These are phyloP conservation scores for Helenozyma baotianmanensis DNA, from an alignment of 805 yeast species.

Conservation along the genomic window DNA sequence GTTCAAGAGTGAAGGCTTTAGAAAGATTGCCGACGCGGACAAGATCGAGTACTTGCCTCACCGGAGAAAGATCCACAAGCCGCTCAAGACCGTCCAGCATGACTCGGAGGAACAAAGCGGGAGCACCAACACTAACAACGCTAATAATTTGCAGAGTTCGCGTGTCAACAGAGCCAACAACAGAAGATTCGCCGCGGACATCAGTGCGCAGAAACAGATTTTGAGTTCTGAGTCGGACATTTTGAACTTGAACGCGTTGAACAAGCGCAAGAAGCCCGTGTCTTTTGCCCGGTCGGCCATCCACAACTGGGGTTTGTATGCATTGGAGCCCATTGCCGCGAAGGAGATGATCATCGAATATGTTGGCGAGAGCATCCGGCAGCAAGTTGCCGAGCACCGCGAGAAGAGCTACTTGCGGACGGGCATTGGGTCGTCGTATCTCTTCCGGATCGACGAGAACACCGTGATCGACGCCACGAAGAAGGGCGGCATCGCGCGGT, in stretches of 20 bases:
- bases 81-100: constrained; percentile 70
- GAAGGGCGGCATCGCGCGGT: constrained; percentile 94
- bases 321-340: constrained; percentile 91
- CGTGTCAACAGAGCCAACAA: constrained; percentile 83
- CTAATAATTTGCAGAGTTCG: constrained; percentile 55
- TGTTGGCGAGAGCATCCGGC: constrained; percentile 92
- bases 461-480: constrained; percentile 97
- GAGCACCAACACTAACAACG: constrained; percentile 5
- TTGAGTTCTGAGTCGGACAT: constrained; percentile 80
- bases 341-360: constrained; percentile 97
- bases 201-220: constrained; percentile 71
- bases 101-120: constrained; percentile 44
- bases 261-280: constrained; percentile 88
- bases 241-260: constrained; percentile 77
- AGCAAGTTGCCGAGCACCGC: constrained; percentile 89
- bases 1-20: constrained; percentile 69
- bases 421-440: constrained; percentile 93
- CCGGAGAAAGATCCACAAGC: constrained; percentile 62
- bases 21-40: constrained; percentile 64
- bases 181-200: constrained; percentile 85
- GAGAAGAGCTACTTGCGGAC: constrained; percentile 80
- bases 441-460: constrained; percentile 88
- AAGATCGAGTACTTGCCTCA: constrained; percentile 81
- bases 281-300: constrained; percentile 96
- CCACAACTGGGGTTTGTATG: constrained; percentile 97